These are phyloP conservation scores for Gastrolobium villosum DNA, from an alignment of 306 rosid species.

Conservation along the genomic window DNA sequence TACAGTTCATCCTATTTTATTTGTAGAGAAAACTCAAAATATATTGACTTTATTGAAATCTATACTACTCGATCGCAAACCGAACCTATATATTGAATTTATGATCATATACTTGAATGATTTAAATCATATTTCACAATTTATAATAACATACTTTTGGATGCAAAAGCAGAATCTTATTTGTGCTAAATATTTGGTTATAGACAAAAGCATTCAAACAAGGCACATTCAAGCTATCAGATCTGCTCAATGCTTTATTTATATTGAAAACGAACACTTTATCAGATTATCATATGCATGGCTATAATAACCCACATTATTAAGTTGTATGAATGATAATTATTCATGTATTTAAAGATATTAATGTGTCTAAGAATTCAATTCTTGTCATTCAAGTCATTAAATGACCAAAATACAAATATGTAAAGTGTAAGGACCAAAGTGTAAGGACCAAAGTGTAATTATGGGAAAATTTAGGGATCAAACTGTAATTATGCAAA, in stretches of 20 bases:
- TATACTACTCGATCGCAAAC: slow-evolving; percentile 42
- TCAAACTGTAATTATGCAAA: too few relatives aligned
- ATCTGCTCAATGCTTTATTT: slow-evolving; percentile 94
- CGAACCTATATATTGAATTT: slow-evolving; percentile 35
- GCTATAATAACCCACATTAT: slow-evolving; percentile 50
- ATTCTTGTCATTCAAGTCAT: too few relatives aligned
- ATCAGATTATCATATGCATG: slow-evolving; percentile 93
- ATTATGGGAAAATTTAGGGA: too few relatives aligned
- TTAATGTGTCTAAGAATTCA: too few relatives aligned
- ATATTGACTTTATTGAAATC: slow-evolving; percentile 25
- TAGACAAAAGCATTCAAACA: slow-evolving; percentile 93
- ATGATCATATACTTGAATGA: slow-evolving; percentile 20
- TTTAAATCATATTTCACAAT: slow-evolving; percentile 24
- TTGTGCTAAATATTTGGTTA: slow-evolving; percentile 72
- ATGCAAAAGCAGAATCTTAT: slow-evolving; percentile 72
- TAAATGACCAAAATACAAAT: too few relatives aligned
- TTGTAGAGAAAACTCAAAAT: slow-evolving; percentile 33
- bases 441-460: too few relatives aligned
- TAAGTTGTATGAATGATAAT: too few relatives aligned
- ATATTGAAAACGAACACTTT: slow-evolving; percentile 94
- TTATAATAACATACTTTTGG: slow-evolving; percentile 44
- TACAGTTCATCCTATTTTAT: slow-evolving; percentile 29
- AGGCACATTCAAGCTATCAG: slow-evolving; percentile 94
- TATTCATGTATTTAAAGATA: too few relatives aligned
- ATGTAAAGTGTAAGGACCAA: too few relatives aligned